These are phyloP conservation scores for Carnegiea gigantea DNA, from an alignment of 179 eudicot genomes.

Conservation along the genomic window DNA sequence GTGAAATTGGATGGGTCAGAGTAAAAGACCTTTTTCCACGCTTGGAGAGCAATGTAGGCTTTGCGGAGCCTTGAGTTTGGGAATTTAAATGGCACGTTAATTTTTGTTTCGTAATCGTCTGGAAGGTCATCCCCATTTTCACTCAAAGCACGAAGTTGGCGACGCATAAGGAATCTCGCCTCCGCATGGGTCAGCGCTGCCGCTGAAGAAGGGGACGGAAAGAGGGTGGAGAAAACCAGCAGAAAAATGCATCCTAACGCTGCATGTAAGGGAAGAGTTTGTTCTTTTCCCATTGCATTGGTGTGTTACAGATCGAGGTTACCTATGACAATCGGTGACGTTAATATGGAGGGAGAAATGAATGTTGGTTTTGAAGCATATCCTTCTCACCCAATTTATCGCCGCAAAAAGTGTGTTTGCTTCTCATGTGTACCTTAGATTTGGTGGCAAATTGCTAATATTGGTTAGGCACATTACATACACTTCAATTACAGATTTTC, in stretches of 20 bases:
- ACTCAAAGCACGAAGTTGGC: conserved; percentile 32
- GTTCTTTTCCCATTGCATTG: conserved; percentile 24
- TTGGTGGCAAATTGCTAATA: conserved; percentile 16
- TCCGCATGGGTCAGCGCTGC: conserved; percentile 22
- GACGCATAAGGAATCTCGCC: conserved; percentile 21
- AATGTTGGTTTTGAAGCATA: not conserved
- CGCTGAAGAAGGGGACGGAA: conserved; percentile 22
- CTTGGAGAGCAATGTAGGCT: conserved; percentile 67
- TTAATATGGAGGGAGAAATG: conserved; percentile 22
- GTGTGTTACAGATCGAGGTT: conserved; percentile 9
- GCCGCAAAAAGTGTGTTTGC: conserved; percentile 18
- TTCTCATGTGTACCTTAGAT: conserved; percentile 7
- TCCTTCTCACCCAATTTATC: not conserved
- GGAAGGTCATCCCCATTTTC: conserved; percentile 35
- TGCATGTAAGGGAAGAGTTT: not conserved
- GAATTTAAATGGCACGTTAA: conserved; percentile 32
- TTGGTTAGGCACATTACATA: not conserved
- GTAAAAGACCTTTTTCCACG: conserved; percentile 59
- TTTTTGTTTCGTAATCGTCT: conserved; percentile 27
- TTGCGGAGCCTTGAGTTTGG: conserved; percentile 53
- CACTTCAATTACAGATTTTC: not conserved
- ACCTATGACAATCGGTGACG: not conserved
- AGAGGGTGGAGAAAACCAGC: conserved; percentile 11
- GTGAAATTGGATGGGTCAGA: conserved; percentile 65
- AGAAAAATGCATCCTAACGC: conserved; percentile 16